Evolutionary conservation across 306 rosid species (phyloP).

Genomic region (Vicia villosa): DNA sequence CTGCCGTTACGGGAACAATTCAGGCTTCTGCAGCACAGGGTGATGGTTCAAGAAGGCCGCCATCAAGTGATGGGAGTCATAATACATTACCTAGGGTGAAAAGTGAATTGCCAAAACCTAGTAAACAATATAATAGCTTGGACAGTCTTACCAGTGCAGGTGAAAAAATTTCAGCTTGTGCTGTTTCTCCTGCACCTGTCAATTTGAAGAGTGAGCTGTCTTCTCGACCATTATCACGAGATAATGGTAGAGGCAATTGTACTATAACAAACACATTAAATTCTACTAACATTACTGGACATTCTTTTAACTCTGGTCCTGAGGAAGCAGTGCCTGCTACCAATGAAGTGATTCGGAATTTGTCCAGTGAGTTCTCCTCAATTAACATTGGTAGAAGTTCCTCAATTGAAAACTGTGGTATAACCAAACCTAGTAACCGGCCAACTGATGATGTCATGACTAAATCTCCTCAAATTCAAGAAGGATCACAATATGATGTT

Average conservation of each 20-base stretch:
- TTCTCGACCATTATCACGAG: constrained; percentile 47
- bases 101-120: constrained; percentile 53
- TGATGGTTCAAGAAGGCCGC: constrained; percentile 57
- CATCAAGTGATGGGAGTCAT: constrained; percentile 53
- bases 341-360: constrained; percentile 58
- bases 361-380: constrained; percentile 63
- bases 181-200: constrained; percentile 47
- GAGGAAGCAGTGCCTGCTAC: constrained; percentile 55
- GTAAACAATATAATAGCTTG: constrained; percentile 51
- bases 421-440: constrained; percentile 45
- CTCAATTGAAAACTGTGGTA: constrained; percentile 43
- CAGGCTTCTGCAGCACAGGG: constrained; percentile 47
- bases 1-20: constrained; percentile 58
- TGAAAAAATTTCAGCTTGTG: constrained; percentile 51
- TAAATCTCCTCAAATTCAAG: constrained; percentile 53
- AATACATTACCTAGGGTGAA: constrained; percentile 45
- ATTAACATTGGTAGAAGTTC: constrained; percentile 48
- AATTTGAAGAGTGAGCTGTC: constrained; percentile 50
- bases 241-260: constrained; percentile 56
- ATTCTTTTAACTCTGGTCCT: constrained; percentile 51
- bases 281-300: constrained; percentile 49
- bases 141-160: constrained; percentile 49
- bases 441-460: constrained; percentile 45
- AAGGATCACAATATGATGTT: constrained; percentile 44
- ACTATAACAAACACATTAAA: constrained; percentile 45